These are phyloP conservation scores for Backusella psychrophila DNA, from an alignment of 192 early-diverging fungal genomes.

Conservation along the genomic window DNA sequence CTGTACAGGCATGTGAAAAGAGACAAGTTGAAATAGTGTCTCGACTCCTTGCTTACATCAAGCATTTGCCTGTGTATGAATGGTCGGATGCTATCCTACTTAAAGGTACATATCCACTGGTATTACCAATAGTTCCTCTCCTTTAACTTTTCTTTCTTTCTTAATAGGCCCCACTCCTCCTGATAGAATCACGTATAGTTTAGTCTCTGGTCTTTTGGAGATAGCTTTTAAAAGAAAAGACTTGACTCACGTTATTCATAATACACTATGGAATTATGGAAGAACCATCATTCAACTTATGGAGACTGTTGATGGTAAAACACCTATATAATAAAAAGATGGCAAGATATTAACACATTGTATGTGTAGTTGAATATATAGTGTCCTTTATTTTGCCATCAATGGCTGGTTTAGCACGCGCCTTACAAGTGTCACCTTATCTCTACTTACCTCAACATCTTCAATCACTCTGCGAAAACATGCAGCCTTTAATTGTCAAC, in stretches of 20 bases:
- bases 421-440: slow-evolving; percentile 47
- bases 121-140: neutral
- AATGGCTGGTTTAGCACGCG: slow-evolving; percentile 51
- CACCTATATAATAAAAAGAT: neutral
- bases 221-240: slow-evolving; percentile 34
- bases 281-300: slow-evolving; percentile 20
- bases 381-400: slow-evolving; percentile 54
- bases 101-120: slow-evolving; percentile 19
- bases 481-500: slow-evolving; percentile 42
- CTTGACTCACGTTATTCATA: slow-evolving; percentile 30
- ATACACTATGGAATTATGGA: slow-evolving; percentile 45
- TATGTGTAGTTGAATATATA: slow-evolving; percentile 30
- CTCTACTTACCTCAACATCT: slow-evolving; percentile 46
- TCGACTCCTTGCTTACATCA: slow-evolving; percentile 25
- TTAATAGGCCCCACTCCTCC: slow-evolving; percentile 17
- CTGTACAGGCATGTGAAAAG: slow-evolving; percentile 5
- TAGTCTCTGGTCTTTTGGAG: slow-evolving; percentile 36
- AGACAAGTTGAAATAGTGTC: slow-evolving; percentile 21
- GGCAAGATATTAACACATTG: neutral
- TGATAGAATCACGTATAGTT: slow-evolving; percentile 38
- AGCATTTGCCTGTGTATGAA: slow-evolving; percentile 24
- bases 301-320: slow-evolving; percentile 2
- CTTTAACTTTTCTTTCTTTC: neutral
- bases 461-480: slow-evolving; percentile 39
- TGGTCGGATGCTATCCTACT: slow-evolving; percentile 23